Base-by-base conservation (phyloP, 306 rosid genomes). In the Mucuna pruriens region DNA sequence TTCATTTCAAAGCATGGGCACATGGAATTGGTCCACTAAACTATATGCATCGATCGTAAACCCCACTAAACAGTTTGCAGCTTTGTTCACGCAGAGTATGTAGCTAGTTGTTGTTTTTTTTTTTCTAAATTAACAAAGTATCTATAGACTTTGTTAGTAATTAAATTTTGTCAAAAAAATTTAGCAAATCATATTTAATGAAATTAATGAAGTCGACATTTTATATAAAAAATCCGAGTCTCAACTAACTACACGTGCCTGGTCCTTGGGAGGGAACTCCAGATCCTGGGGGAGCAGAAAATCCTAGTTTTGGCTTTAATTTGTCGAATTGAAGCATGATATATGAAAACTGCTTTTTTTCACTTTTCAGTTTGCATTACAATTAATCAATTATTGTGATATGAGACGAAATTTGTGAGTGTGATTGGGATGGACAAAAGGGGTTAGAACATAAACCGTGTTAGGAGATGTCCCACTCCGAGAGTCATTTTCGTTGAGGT, bases 401-500 rank as follows among this genome's bases (percentile, higher is more conserved):
- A 9, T 42, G 52, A 12, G 52, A 46, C 1, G n/a, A 46, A 4
- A 46, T 40, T 8, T 46, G n/a, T 12, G 1, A 51, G 3, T 60
- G 38, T 70, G 78, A 63, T 70, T 36, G 82, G 58, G 46, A 70
- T 12, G 15, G 42, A 58, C 39, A 34, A 67, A 61, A 57, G 63
- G 77, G 74, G 9, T 40, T 9, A 15, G 19, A 15, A 48, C 29
- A 75, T 26, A 40, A 54, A 45, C 57, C 29, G 3, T 58, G 54
- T 20, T 44, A 45, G 20, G 82, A 68, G 77, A 67, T 55, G 82
- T 23, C 15, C 64, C 4, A 57, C n/a, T 57, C n/a, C 63, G 55
- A 77, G 60, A n/a, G 83, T 83, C 71, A 36, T 54, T 78, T 78
- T 72, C 22, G 25, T 19, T 51, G 51, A 72, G 11, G 44, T 67